Evolutionary conservation across 2,329 filamentous ascomycete genomes (phyloP).

Genomic region (Lasiodiplodia theobromae): DNA sequence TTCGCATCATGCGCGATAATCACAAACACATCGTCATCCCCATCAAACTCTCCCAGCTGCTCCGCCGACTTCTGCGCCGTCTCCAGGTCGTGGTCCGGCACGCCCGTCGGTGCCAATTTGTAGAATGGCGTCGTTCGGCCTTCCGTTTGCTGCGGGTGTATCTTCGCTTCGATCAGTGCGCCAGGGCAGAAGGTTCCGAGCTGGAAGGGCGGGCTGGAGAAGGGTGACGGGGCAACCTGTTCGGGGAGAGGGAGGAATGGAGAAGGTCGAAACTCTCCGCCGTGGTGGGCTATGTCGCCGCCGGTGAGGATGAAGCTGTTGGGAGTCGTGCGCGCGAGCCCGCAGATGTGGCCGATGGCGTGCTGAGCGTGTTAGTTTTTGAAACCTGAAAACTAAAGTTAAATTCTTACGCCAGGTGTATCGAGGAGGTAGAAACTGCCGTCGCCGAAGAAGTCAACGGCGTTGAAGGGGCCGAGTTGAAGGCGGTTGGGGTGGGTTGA

Average conservation of each 20-base stretch:
- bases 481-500: conserved; percentile 29
- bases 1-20: conserved; percentile 40
- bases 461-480: conserved; percentile 54
- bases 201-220: background rate
- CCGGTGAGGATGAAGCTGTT: conserved; percentile 13
- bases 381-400: background rate
- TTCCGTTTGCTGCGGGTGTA: background rate
- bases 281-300: conserved; percentile 11
- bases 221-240: background rate
- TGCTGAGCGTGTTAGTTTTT: conserved; percentile 40
- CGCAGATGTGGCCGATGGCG: conserved; percentile 59
- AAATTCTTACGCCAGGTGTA: conserved; percentile 51
- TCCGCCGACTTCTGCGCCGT: conserved; percentile 35
- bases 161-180: background rate
- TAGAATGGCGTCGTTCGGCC: conserved; percentile 6
- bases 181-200: background rate
- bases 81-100: conserved; percentile 3
- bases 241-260: conserved; percentile 18
- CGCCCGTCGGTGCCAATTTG: background rate
- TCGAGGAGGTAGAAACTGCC: conserved; percentile 64
- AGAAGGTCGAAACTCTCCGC: conserved; percentile 11
- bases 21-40: conserved; percentile 36
- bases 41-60: conserved; percentile 37
- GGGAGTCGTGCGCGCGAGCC: conserved; percentile 53
- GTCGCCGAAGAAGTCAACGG: conserved; percentile 63